A percentile compares a stretch with the other conserved stretches of the same genome.
Evolutionary conservation across 2,329 filamentous ascomycete genomes (phyloP).

Genomic region (Diplodia sapinea): DNA sequence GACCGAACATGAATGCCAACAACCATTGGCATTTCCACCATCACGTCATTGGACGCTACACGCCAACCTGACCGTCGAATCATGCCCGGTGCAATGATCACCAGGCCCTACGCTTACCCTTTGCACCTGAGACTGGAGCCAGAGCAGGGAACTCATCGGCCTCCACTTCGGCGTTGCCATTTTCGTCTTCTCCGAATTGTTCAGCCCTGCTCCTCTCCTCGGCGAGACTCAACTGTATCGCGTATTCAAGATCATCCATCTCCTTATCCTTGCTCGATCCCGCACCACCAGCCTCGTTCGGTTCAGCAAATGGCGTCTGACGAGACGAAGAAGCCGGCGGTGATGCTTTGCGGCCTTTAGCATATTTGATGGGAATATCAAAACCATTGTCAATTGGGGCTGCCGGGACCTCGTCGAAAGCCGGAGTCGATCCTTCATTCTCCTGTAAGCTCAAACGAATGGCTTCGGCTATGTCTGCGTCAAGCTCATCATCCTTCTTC

Average conservation of each 20-base stretch:
- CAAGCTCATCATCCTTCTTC: slow-evolving; percentile 56
- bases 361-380: slow-evolving; percentile 55
- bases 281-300: slow-evolving; percentile 44
- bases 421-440: slow-evolving; percentile 30
- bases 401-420: not conserved
- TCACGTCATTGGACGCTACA: not conserved
- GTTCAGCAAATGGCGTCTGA: slow-evolving; percentile 34
- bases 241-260: slow-evolving; percentile 65
- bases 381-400: slow-evolving; percentile 36
- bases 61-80: not conserved
- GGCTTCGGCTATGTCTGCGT: slow-evolving; percentile 67
- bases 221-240: slow-evolving; percentile 65
- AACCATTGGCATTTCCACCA: not conserved
- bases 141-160: slow-evolving; percentile 27
- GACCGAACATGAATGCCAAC: not conserved
- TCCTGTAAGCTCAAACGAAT: slow-evolving; percentile 59
- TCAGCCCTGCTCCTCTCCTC: slow-evolving; percentile 60
- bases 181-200: slow-evolving; percentile 8
- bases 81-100: not conserved
- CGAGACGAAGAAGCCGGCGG: slow-evolving; percentile 33
- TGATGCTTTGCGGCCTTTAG: slow-evolving; percentile 43
- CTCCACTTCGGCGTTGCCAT: slow-evolving; percentile 4
- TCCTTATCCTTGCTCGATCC: slow-evolving; percentile 51
- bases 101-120: slow-evolving; percentile 31
- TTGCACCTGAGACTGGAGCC: slow-evolving; percentile 9